A percentile compares a stretch with the other conserved stretches of the same genome.
phyloP scores from a whole-genome alignment of 805 yeast genomes.

The Debaryomyces castellii region DNA sequence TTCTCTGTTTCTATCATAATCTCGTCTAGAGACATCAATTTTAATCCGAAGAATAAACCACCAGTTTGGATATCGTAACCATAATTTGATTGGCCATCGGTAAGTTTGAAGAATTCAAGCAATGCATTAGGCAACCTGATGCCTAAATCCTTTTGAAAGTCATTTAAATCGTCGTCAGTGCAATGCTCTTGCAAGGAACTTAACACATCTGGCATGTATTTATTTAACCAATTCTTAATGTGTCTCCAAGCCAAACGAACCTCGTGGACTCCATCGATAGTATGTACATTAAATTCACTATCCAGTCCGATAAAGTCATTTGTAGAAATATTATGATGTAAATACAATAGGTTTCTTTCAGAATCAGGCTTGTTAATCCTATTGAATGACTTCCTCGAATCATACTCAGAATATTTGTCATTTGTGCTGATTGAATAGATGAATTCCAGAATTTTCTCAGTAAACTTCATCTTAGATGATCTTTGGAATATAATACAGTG shows the following conservation, averaged over 20 bases:
- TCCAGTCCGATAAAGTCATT: constrained; percentile 15
- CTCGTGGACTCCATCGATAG: constrained; percentile 70
- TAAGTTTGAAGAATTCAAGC: constrained; percentile 72
- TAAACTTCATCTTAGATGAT: constrained; percentile 14
- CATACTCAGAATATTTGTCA: constrained; percentile 70
- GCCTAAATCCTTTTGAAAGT: constrained; percentile 79
- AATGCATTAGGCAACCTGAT: constrained; percentile 78
- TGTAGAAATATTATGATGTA: constrained; percentile 27
- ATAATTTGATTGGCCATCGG: constrained; percentile 79
- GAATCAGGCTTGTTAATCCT: constrained; percentile 42
- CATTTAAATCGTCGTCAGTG: constrained; percentile 74
- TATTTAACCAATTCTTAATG: constrained; percentile 78
- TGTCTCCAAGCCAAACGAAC: constrained; percentile 83
- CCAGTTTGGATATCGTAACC: constrained; percentile 66
- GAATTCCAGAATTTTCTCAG: constrained; percentile 52
- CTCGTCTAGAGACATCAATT: constrained; percentile 77
- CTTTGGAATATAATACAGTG: background rate
- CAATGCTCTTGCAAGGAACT: constrained; percentile 79
- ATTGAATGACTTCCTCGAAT: constrained; percentile 46
- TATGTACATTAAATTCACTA: constrained; percentile 31
- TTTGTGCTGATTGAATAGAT: constrained; percentile 63
- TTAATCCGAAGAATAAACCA: constrained; percentile 79
- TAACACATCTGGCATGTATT: constrained; percentile 75
- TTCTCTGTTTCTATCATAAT: constrained; percentile 76
- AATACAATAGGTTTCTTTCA: constrained; percentile 27